Evolutionary conservation across 495 filamentous ascomycete genomes (phyloP).

Genomic region (Penicillium steckii): DNA sequence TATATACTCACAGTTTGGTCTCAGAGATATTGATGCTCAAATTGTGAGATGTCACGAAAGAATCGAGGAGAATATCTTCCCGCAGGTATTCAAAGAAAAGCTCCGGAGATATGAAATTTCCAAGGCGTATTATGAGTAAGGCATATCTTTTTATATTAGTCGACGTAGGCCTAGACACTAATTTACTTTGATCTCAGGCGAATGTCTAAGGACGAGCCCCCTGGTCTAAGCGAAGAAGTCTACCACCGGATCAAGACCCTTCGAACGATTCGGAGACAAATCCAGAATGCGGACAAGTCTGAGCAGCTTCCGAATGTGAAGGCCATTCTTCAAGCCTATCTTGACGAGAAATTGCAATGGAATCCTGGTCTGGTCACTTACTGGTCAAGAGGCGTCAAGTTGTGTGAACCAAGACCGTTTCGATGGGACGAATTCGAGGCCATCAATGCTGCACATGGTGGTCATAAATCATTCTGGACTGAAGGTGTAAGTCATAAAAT

Average conservation of each 20-base stretch:
- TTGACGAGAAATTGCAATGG: neutral
- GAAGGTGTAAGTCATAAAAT: conserved; percentile 1
- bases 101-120: neutral
- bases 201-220: neutral
- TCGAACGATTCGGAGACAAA: neutral
- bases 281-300: neutral
- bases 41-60: conserved; percentile 6
- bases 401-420: neutral
- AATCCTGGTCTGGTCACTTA: conserved; percentile 4
- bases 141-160: too few species aligned
- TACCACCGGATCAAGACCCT: neutral
- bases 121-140: neutral
- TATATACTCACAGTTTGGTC: too few species aligned
- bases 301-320: neutral
- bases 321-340: neutral
- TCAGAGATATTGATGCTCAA: conserved; percentile 3
- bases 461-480: neutral
- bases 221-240: neutral
- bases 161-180: too few species aligned
- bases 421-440: conserved; percentile 2
- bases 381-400: neutral
- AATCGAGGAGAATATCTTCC: conserved; percentile 3
- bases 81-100: neutral
- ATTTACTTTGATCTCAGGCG: neutral
- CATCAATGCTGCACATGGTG: neutral